phyloP scores from a whole-genome alignment of 2,329 filamentous ascomycete species.

The Beauveria brongniartii region DNA sequence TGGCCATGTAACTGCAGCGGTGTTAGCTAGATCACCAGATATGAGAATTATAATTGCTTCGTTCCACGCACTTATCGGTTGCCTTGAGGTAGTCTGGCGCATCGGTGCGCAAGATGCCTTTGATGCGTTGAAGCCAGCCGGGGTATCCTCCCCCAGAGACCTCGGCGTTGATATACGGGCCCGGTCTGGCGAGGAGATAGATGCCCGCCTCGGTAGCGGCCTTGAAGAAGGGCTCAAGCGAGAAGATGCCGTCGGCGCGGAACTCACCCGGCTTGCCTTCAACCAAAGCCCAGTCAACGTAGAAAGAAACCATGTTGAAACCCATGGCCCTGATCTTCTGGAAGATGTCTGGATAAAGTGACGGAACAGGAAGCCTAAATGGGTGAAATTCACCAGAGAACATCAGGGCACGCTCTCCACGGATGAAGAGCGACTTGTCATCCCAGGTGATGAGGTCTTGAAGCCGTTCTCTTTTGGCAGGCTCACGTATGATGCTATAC shows the following conservation, averaged over 20 bases:
- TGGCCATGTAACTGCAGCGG: constrained; percentile 44
- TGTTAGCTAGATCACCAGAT: background rate
- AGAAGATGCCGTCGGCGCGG: constrained; percentile 62
- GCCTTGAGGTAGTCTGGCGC: constrained; percentile 55
- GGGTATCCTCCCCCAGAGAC: constrained; percentile 70
- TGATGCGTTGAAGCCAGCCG: constrained; percentile 67
- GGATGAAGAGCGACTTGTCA: constrained; percentile 60
- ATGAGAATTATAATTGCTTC: too few species aligned
- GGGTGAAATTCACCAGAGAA: constrained; percentile 71
- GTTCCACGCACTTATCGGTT: constrained; percentile 50
- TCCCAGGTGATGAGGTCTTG: constrained; percentile 57
- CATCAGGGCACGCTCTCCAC: constrained; percentile 61
- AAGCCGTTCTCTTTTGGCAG: constrained; percentile 19
- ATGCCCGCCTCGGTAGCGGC: constrained; percentile 66
- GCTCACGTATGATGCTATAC: constrained; percentile 17
- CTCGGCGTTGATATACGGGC: constrained; percentile 75
- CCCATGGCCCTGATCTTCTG: constrained; percentile 77
- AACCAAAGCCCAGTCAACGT: constrained; percentile 68
- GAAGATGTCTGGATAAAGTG: constrained; percentile 60
- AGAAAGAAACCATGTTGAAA: constrained; percentile 74
- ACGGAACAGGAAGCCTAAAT: constrained; percentile 42
- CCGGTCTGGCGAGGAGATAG: constrained; percentile 64
- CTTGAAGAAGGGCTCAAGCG: constrained; percentile 66
- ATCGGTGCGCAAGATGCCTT: constrained; percentile 54
- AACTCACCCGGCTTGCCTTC: constrained; percentile 68